Evolutionary conservation across 805 yeast genomes (phyloP), one percentile per base, ranked within the genome.

Genomic region (Maudiozyma bulderi): DNA sequence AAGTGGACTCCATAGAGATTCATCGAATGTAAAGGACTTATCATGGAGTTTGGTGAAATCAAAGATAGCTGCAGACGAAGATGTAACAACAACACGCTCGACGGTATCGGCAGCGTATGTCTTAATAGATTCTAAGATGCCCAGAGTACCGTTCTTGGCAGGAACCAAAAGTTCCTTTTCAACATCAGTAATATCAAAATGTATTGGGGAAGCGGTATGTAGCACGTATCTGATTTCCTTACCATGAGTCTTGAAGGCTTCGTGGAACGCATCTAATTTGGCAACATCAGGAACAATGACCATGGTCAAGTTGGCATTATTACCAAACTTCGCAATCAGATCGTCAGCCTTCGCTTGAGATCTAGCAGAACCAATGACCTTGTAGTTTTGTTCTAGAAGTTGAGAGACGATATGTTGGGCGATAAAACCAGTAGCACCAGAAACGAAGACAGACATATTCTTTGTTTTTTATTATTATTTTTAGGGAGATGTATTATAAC

Each of bases 341-440:
- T 60, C 54, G 6, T 70, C 74, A n/a, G 74, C 77, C 54, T 76
- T 77, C 5, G 57, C 66, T 40, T 61, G 55, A 9, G 73, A 65
- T 56, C 84, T 68, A 1, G 73, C 81, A 5, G 81, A 67, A 33
- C 81, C 82, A 47, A 78, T 68, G 9, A 78, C 82, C 10, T 60
- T 57, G 54, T 76, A 75, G 20, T 52, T 48, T 37, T 53, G 49
- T 5, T 61, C 57, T 28, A 78, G 53, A 46, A 77, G 68, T 32
- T 58, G 59, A 46, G 69, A 66, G 44, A 77, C 66, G 15, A 75
- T 64, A 54, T 76, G 78, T 55, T 68, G 72, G 38, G 82, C 81
- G 51, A 78, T 71, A 56, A 68, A 77, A 8, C 82, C 82, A 4
- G 75, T 65, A 9, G 79, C 79, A 33, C 82, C 82, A 2, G 81